Base-by-base conservation (phyloP, 441 rosid genomes). In the Gossypium trilobum region DNA sequence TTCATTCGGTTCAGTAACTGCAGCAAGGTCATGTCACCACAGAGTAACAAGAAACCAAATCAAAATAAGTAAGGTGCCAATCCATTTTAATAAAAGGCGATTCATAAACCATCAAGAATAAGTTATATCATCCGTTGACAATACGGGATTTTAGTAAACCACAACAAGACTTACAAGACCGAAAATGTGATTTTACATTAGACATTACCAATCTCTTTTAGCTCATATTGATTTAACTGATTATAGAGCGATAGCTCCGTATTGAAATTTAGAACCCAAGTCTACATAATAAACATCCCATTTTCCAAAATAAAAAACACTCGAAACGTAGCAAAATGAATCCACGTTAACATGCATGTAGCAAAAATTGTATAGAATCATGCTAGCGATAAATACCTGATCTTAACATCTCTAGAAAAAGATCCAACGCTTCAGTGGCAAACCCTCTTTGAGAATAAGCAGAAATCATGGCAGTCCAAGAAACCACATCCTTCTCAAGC, bases 401-500 rank as follows among this genome's bases (percentile, higher is more conserved):
- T 85, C 86, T 84, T 74, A 85, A 70, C 98, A 91, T 85, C 83
- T 81, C 82, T 31, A 78, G 62, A 59, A 88, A 87, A 13, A 88
- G 81, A 75, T 72, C 14, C 63, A 87, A 78, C 67, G 91, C 86
- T 74, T 88, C 79, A 2, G 68, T 79, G 59, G 78, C 82, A 56
- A 31, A 11, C 55, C 89, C 87, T 52, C 82, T 81, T 68, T 85
- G 89, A 70, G 91, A 87, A 81, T 87, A 89, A 66, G 87, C 88
- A 0, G 91, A 85, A 72, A 88, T 85, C 87, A 87, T 82, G 5
- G 93, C 88, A 25, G 93, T 88, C 93, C 93, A 88, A 31, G 91
- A 85, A 42, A 85, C 87, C 17, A 88, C 88, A 73, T 79, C 82
- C 73, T 81, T 79, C 17, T 81, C 82, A 59, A 79, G 86, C 86